Evolutionary conservation across 352 stramenopile genomes (phyloP), one percentile per base, ranked within the genome.

Genomic region (Aphanomyces cochlioides): DNA sequence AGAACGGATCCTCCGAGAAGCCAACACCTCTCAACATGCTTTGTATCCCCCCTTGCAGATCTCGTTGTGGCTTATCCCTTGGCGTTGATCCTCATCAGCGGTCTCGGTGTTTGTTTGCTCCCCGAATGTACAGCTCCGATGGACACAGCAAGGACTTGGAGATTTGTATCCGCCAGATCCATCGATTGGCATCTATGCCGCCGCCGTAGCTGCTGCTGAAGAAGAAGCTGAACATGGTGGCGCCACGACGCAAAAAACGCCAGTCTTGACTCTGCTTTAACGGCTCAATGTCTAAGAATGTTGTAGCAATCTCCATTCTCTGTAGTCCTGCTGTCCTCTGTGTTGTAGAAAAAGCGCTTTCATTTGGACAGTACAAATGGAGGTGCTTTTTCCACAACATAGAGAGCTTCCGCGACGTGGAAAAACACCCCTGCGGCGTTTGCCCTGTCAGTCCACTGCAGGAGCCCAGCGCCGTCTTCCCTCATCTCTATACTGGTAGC

Each of bases 1-100:
- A 36, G 75, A 91, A 48, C 79, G 91, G 5, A 80, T 92, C 53
- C 84, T 94, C 21, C 89, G 90, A 61, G 84, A 92, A 69, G 86
- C 84, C 67, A 83, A 94, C 15, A 91, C 90, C 45, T 84, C 74
- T 90, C 87, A 73, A 94, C 86, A 41, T 94, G 86, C 77, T 94
- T 94, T 72, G 84, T 91, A 76, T 48, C 8, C 78, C 75, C 36
- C 3, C 3, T 4, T 21, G n/a, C 5, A 5, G n/a, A 39, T 69
- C 1, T n/a, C 4, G 5, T 59, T 75, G 10, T 37, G 43, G 7
- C 21, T n/a, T 15, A 17, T 50, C 17, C 45, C 45, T 57, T 21
- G 57, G 17, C 5, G 36, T 69, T 91, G 85, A 93, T 94, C 56
- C 75, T 94, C 19, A 77, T 94, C 54, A 94, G 84, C 36, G 86